phyloP scores from a whole-genome alignment of 495 filamentous ascomycete genomes.

The Pseudevernia furfuracea region DNA sequence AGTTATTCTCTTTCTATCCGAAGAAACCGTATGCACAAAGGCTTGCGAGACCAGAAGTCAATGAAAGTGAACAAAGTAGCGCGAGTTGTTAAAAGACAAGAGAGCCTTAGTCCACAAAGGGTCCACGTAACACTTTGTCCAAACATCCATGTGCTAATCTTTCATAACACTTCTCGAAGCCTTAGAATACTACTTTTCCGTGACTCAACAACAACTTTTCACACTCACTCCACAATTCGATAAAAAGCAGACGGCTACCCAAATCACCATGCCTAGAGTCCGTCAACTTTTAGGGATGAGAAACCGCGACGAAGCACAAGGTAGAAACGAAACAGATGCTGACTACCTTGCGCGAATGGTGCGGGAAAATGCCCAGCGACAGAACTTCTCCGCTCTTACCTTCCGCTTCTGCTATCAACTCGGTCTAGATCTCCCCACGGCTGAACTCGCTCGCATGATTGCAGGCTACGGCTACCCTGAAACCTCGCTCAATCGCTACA shows the following conservation, averaged over 20 bases:
- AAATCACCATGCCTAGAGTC: not conserved
- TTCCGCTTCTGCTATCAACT: not conserved
- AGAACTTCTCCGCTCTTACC: not conserved
- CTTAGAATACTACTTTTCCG: no score
- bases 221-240: no score
- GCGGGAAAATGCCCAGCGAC: not conserved
- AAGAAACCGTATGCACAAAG: no score
- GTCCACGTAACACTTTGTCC: no score
- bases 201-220: no score
- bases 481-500: not conserved
- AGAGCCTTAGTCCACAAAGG: no score
- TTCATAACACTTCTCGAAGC: no score
- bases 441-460: not conserved
- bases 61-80: not conserved
- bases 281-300: not conserved
- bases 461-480: not conserved
- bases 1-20: no score
- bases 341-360: not conserved
- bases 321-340: not conserved
- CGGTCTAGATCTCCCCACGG: not conserved
- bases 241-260: no score
- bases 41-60: no score
- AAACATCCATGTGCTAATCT: no score
- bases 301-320: not conserved
- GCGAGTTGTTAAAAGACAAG: no score